Conservation (phyloP, 768 basidiomycete genomes). For the Tremella mesenterica region DNA sequence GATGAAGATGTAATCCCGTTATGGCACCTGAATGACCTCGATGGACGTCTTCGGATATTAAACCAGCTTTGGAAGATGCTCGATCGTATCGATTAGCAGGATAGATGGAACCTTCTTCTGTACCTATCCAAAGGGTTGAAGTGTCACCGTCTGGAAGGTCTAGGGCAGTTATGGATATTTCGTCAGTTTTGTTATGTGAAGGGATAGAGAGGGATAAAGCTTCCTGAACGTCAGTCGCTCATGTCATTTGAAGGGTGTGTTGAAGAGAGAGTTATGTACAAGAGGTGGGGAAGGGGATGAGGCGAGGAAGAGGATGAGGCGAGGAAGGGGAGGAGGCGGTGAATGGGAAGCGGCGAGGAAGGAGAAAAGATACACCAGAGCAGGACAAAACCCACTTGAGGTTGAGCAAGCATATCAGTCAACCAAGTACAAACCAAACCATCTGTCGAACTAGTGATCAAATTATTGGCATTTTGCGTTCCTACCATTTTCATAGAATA, state of each 20-base stretch:
- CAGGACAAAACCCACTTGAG: constrained; percentile 57
- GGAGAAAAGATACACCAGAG: neutral
- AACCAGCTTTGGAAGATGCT: constrained; percentile 89
- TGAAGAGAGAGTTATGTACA: neutral
- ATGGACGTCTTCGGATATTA: constrained; percentile 89
- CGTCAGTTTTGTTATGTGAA: constrained; percentile 91
- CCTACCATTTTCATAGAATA: constrained; percentile 98
- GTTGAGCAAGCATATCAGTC: constrained; percentile 96
- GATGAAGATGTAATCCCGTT: constrained; percentile 91
- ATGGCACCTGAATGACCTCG: constrained; percentile 86
- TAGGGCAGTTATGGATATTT: constrained; percentile 85
- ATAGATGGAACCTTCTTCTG: constrained; percentile 95
- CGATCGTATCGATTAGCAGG: constrained; percentile 95
- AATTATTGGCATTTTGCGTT: constrained; percentile 95
- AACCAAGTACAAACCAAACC: constrained; percentile 96
- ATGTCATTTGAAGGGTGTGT: neutral
- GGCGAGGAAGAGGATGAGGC: too few relatives aligned
- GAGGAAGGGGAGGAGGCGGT: too few relatives aligned
- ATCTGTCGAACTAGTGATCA: constrained; percentile 94
- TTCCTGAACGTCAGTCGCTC: constrained; percentile 54
- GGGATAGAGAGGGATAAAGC: constrained; percentile 79
- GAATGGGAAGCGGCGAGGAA: too few relatives aligned
- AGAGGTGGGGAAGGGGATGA: too few relatives aligned
- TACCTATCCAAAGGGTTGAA: constrained; percentile 93
- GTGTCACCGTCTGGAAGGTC: constrained; percentile 96